Conservation (phyloP, 2,329 filamentous ascomycete genomes). For the Amesomyces nigricolor region DNA sequence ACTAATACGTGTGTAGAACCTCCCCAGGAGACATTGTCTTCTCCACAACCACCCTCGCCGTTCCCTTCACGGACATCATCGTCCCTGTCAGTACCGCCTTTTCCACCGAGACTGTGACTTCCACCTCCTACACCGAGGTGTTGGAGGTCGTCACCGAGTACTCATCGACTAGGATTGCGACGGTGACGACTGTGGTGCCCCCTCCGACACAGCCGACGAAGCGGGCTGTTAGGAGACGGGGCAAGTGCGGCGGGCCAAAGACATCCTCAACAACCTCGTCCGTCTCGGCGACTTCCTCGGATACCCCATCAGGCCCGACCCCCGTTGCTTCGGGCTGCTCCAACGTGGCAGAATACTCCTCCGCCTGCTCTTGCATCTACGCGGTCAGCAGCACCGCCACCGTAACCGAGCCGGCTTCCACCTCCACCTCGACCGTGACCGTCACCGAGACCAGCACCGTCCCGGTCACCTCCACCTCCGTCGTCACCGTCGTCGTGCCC, state of each 20-base stretch:
- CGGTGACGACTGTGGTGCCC: background rate
- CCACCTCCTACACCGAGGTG: slow-evolving; percentile 1
- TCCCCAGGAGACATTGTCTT: background rate
- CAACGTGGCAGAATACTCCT: slow-evolving; percentile 1
- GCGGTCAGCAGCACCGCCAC: background rate
- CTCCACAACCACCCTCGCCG: background rate
- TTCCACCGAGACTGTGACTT: too few relatives aligned
- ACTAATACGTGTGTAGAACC: background rate
- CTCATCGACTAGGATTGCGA: slow-evolving; percentile 4
- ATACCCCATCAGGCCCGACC: background rate
- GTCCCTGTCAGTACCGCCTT: slow-evolving; percentile 8
- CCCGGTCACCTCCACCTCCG: background rate
- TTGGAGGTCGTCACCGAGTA: slow-evolving; percentile 1
- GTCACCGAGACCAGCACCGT: background rate
- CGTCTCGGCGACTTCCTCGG: background rate
- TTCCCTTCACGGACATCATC: slow-evolving; percentile 9
- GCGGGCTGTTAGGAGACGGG: background rate
- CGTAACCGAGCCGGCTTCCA: background rate
- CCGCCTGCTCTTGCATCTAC: slow-evolving; percentile 4
- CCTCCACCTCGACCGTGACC: background rate
- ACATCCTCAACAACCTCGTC: background rate
- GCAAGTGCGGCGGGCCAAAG: slow-evolving; percentile 2
- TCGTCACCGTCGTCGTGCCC: background rate
- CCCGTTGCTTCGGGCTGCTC: slow-evolving; percentile 2
- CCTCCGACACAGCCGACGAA: background rate